phyloP scores from a whole-genome alignment of 1,139 yeast species.

The Sugiyamaella xylanicola region DNA sequence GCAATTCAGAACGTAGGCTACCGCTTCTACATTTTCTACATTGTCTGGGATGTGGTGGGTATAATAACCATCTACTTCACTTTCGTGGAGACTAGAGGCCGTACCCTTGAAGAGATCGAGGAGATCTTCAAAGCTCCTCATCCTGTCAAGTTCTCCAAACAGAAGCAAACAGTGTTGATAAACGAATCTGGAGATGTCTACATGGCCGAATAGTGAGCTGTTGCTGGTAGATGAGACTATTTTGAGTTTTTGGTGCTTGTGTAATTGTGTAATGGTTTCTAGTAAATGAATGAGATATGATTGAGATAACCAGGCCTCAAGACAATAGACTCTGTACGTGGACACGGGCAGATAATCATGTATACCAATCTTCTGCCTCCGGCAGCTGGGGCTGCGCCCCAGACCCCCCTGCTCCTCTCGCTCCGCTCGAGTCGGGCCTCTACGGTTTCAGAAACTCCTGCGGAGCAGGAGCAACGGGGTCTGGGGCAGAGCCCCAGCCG shows the following conservation, averaged over 20 bases:
- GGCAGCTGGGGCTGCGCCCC: too few species aligned
- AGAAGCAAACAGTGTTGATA: slow-evolving; percentile 17
- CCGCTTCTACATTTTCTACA: slow-evolving; percentile 21
- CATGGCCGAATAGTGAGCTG: slow-evolving; percentile 13
- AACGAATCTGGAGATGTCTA: slow-evolving; percentile 19
- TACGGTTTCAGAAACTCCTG: too few species aligned
- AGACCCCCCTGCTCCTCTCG: too few species aligned
- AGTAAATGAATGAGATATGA: not conserved
- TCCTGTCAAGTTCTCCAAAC: slow-evolving; percentile 21
- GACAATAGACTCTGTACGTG: too few species aligned
- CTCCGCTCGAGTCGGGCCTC: too few species aligned
- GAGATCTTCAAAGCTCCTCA: slow-evolving; percentile 20
- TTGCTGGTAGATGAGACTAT: not conserved
- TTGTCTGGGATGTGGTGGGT: slow-evolving; percentile 22
- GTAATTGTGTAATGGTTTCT: not conserved
- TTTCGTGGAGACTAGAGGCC: slow-evolving; percentile 22
- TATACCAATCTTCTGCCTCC: too few species aligned
- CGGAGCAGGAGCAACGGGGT: too few species aligned
- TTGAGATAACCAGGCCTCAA: too few species aligned
- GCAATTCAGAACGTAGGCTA: slow-evolving; percentile 23
- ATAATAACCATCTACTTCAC: slow-evolving; percentile 22
- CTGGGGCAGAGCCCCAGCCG: too few species aligned
- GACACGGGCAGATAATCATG: too few species aligned
- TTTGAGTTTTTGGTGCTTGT: not conserved
- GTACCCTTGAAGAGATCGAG: slow-evolving; percentile 24